Evolutionary conservation across 106 monocot genomes (phyloP), one percentile per base, ranked within the genome.

Genomic region (Apostasia shenzhenica): DNA sequence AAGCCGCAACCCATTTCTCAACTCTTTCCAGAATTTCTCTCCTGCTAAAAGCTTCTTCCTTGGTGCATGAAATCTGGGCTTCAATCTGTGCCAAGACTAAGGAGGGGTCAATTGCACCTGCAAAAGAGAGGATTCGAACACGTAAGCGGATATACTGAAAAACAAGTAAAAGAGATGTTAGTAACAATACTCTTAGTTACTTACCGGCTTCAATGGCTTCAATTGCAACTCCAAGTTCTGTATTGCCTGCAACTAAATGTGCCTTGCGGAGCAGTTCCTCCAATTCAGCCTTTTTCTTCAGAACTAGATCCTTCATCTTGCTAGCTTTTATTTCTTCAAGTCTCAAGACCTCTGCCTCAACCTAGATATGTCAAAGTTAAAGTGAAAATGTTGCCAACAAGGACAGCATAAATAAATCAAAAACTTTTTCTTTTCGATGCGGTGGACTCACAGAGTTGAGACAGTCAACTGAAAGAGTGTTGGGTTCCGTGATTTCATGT

Each of bases 1-100:
- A 85, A n/a, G 89, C 85, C 60, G 66, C 13, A 38, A 90, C 62
- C 85, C 85, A 90, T 83, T 90, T 90, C 45, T 85, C 85, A 56
- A 90, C 85, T 62, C 70, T 90, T 47, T 90, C 89, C 48, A 90
- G 89, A 48, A 90, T 78, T 52, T 90, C 89, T 69, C 74, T 83
- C 71, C 89, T 72, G 63, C 78, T 81, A 68, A 85, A 90, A 10
- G 78, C 82, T 75, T 90, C 89, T 44, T 85, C 89, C 69, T 90
- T 90, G 11, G 76, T 76, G 41, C 38, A 48, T 10, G 82, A 75
- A 69, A 90, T 85, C 44, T 83, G 82, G 47, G 55, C 45, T 51
- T 90, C 89, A 63, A 90, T 83, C 57, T 83, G 80, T 55, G 82
- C 85, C 61, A 90, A 50, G 43, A 90, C 63, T 57, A 83, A 73